Base-by-base conservation (phyloP, 2,329 filamentous ascomycete genomes). In the Aspergillus sp. region DNA sequence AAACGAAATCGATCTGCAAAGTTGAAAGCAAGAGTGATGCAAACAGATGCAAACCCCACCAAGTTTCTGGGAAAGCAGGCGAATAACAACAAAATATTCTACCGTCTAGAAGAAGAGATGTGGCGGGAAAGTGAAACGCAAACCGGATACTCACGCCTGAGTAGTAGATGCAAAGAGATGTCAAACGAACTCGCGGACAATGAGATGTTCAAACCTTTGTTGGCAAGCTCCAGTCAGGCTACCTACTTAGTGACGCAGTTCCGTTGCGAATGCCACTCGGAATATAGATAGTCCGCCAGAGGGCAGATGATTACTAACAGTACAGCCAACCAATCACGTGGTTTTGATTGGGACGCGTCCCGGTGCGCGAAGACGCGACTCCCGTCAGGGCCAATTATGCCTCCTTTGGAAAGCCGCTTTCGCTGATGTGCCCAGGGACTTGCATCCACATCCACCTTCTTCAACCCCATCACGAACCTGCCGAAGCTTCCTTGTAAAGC, bases 21-120 rank as follows among this genome's bases (percentile, higher is more conserved):
- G 46, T 33, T 57, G 51, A 37, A 27, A 56, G 51, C 15, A 39
- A 43, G 35, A 57, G 56, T 50, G 58, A 59, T 71, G 69, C 66
- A 73, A 69, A 72, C 66, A 65, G 59, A 59, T 70, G 70, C 68
- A 71, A 72, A 69, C 64, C 52, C 53, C 39, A 48, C 52, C 41
- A 49, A 63, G 39, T 17, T 24, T 39, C 35, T 31, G 21, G 39
- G n/a, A 40, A 53, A 35, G 19, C 39, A 19, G 27, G 17, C 7
- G 27, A 35, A 43, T 46, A n/a, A 19, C 37, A 14, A 31, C 19
- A n/a, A 31, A 39, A 46, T 21, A 44, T 9, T 44, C 50, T 52
- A 44, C 17, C 50, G 23, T 46, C 46, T 45, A 33, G 35, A 41
- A 35, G n/a, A 43, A 27, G 33, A n/a, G 4, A 43, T 19, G 6